Percentiles rank a stretch among this genome's conserved stretches.
Evolutionary conservation across 305 asterid species (phyloP).

Genomic region (Striga hermonthica): DNA sequence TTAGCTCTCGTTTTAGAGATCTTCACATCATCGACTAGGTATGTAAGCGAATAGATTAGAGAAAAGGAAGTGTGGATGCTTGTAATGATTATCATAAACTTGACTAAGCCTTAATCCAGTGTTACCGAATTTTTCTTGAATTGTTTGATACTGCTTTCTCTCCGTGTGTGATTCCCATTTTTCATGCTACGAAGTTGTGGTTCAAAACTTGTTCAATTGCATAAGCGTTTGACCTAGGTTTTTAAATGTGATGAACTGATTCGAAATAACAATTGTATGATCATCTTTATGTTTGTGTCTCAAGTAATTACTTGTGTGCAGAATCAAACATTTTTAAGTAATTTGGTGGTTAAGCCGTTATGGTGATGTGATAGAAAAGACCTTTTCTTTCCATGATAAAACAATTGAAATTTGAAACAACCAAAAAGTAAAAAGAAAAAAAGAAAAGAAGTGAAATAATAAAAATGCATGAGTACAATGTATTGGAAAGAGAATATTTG

Average conservation of each 20-base stretch:
- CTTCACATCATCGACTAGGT: too few species aligned
- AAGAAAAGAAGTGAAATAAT: too few species aligned
- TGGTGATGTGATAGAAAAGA: too few species aligned
- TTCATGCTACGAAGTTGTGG: not conserved
- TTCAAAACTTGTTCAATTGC: not conserved
- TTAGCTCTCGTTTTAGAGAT: too few species aligned
- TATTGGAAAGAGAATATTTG: too few species aligned
- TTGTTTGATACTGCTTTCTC: not conserved
- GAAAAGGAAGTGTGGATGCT: not conserved
- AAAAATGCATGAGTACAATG: too few species aligned
- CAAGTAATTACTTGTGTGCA: too few species aligned
- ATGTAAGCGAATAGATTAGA: too few species aligned
- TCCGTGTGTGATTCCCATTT: slow-evolving; percentile 2
- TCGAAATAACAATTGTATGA: not conserved
- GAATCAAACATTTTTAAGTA: too few species aligned
- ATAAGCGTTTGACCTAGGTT: not conserved
- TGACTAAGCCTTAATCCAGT: not conserved
- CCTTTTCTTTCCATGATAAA: too few species aligned
- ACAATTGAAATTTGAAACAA: not conserved
- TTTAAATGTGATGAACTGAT: not conserved
- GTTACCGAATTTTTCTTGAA: not conserved
- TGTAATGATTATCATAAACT: not conserved
- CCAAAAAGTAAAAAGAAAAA: not conserved
- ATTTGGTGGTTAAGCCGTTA: too few species aligned
- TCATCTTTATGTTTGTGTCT: not conserved